phyloP scores from a whole-genome alignment of 495 filamentous ascomycete species.

The Penicillium roqueforti region DNA sequence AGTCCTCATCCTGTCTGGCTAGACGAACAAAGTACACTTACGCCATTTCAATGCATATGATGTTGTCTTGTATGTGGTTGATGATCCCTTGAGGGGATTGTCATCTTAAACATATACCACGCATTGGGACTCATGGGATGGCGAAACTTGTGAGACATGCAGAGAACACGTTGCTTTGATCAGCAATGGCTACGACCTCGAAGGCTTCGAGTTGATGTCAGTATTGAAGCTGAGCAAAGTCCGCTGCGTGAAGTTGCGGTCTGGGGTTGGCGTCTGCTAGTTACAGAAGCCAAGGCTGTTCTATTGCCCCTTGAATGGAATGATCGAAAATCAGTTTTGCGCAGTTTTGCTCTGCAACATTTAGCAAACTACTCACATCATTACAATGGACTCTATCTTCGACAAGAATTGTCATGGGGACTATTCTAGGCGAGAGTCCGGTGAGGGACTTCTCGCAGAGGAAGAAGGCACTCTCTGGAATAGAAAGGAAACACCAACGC shows the following conservation, averaged over 20 bases:
- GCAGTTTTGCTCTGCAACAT: neutral
- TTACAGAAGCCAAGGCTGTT: neutral
- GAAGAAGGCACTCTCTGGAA: constrained; percentile 14
- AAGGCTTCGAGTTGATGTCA: neutral
- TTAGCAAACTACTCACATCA: neutral
- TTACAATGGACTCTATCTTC: neutral
- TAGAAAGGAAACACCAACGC: neutral
- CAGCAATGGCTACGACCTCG: neutral
- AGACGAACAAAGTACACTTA: constrained; percentile 7
- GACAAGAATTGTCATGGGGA: neutral
- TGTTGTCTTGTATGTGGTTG: neutral
- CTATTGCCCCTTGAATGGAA: neutral
- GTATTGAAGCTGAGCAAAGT: neutral
- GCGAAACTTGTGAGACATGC: constrained; percentile 26
- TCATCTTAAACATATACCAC: constrained; percentile 10
- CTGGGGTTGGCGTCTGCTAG: neutral
- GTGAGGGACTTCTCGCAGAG: constrained; percentile 15
- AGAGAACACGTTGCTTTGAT: constrained; percentile 10
- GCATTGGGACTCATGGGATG: constrained; percentile 13
- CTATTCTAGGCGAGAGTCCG: neutral
- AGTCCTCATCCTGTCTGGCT: neutral
- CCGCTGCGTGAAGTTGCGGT: constrained; percentile 11
- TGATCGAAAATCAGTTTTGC: neutral
- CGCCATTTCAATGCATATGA: constrained; percentile 1
- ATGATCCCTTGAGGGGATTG: constrained; percentile 4